Percentiles rank a stretch among this genome's conserved stretches.
phyloP scores from a whole-genome alignment of 139 green algal species.

The Closterium sp. region DNA sequence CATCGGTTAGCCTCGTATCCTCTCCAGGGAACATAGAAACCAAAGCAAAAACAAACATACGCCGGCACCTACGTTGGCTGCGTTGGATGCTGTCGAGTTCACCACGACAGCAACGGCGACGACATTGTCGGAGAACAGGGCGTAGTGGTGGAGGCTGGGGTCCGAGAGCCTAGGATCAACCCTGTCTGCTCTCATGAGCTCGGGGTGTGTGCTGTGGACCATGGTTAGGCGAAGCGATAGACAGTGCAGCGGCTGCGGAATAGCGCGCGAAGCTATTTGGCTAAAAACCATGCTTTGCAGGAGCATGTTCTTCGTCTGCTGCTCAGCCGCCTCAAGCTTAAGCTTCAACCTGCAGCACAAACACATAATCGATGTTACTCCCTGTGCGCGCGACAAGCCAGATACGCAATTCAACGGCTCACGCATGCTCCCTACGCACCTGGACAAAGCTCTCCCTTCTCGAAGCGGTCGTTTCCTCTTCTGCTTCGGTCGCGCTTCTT shows the following conservation, averaged over 20 bases:
- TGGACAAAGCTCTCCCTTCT: not conserved
- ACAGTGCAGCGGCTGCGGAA: slow-evolving; percentile 35
- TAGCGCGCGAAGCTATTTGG: slow-evolving; percentile 24
- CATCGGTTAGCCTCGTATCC: not conserved
- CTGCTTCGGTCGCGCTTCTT: not conserved
- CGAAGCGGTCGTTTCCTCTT: not conserved
- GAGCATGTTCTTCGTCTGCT: not conserved
- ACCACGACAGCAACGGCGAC: slow-evolving; percentile 28
- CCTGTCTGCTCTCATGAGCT: not conserved
- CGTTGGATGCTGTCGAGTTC: slow-evolving; percentile 17
- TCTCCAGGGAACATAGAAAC: not conserved
- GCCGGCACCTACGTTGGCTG: not conserved
- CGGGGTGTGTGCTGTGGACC: not conserved
- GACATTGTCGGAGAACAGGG: slow-evolving; percentile 42
- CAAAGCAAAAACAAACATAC: not conserved
- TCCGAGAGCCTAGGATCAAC: not conserved
- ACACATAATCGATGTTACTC: not conserved
- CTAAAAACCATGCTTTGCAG: slow-evolving; percentile 40
- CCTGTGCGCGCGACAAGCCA: not conserved
- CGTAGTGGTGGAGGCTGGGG: slow-evolving; percentile 11
- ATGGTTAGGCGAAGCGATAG: slow-evolving; percentile 23
- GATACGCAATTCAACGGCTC: not conserved
- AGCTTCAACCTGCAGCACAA: not conserved
- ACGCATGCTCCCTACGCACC: not conserved
- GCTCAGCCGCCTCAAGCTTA: slow-evolving; percentile 24